Base-by-base conservation (phyloP, 805 yeast species). In the Candida maris region DNA sequence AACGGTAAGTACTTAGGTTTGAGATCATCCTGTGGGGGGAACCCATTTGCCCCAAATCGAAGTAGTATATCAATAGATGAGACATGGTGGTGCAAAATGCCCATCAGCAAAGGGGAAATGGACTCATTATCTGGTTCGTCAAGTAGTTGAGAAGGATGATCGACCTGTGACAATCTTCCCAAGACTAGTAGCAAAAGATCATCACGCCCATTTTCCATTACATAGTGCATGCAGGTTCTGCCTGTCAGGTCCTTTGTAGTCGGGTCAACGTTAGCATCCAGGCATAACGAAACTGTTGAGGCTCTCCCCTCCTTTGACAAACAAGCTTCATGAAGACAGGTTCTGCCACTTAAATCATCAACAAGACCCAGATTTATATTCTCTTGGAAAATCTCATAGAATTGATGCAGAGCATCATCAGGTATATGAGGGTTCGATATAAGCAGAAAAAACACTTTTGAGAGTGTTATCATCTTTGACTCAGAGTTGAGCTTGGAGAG, bases 151-250 rank as follows among this genome's bases (percentile, higher is more conserved):
- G 64, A 61, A 12, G 54, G 45, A 2, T 64, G 48, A 4, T 51
- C 45, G 18, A 33, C 29, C 31, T 55, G 44, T 18, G 61, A 34
- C 5, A 64, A 46, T 5, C 54, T 38, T n/a, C 65, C 51, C 22
- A 73, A 48, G 3, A 72, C 49, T 4, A 48, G 42, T 17, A 49
- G 45, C 13, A 74, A 62, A 17, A 73, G 53, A 26, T 69, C 73
- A 22, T 60, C 51, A 42, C 75, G 66, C 0, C 80, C 81, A 34
- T 65, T 50, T 41, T 76, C 81, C 3, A 94, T 73, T 4, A 95
- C 94, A 56, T 88, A 87, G 59, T 91, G 97, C 13, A 93, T 63
- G 16, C 97, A 89, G 1, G 82, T 79, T 45, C 91, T 72, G 3
- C 94, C 95, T 46, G 78, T 76, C 32, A 74, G 68, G 57, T 85